Conservation (phyloP, 164 flowering plant species). For the Chimonanthus salicifolius region DNA sequence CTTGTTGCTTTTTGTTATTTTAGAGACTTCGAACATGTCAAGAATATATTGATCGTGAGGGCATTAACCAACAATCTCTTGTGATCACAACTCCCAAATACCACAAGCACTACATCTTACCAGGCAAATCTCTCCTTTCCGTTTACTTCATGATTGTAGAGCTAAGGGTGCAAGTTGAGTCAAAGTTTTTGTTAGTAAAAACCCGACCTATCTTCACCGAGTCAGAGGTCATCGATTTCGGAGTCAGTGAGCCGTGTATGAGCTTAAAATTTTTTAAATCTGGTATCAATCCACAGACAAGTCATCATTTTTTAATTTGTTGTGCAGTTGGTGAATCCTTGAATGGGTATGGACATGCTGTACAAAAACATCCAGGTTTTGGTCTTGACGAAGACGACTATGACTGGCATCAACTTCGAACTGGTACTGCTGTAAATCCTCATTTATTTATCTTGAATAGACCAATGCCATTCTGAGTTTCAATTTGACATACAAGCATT, state of each 20-base stretch:
- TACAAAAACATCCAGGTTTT: slow-evolving; percentile 39
- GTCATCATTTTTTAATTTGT: neutral
- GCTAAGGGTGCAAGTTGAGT: too few species aligned
- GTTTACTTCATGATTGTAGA: neutral
- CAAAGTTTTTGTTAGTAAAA: too few species aligned
- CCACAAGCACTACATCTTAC: slow-evolving; percentile 77
- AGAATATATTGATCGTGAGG: slow-evolving; percentile 66
- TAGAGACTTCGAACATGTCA: slow-evolving; percentile 80
- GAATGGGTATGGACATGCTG: slow-evolving; percentile 31
- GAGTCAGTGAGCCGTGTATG: too few species aligned
- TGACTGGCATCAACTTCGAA: slow-evolving; percentile 56
- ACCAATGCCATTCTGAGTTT: too few species aligned
- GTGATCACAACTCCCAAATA: slow-evolving; percentile 66
- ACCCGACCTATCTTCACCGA: too few species aligned
- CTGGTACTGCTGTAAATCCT: slow-evolving; percentile 29
- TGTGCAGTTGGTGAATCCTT: slow-evolving; percentile 58
- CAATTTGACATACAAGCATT: neutral
- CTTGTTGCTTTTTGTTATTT: neutral
- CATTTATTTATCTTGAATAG: neutral
- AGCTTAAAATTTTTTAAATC: slow-evolving; percentile 2
- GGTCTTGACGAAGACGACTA: slow-evolving; percentile 49
- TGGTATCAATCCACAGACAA: slow-evolving; percentile 2
- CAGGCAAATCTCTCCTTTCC: slow-evolving; percentile 39
- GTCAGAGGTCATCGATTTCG: too few species aligned
- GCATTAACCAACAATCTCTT: slow-evolving; percentile 66